Evolutionary conservation across 371 early-diverging fungal species (phyloP).

Genomic region (Haplosporangium sp.): DNA sequence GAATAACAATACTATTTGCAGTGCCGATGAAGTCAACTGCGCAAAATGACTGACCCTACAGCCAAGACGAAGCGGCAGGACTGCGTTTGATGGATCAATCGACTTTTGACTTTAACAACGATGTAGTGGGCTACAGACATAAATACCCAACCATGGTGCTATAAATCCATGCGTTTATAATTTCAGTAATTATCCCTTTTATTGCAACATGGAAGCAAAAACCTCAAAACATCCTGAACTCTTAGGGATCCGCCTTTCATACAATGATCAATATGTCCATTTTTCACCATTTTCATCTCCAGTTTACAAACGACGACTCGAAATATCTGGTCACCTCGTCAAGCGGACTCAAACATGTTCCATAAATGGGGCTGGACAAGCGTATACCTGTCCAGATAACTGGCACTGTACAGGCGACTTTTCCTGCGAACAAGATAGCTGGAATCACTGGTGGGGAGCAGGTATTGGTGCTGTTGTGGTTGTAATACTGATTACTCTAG

Average conservation of each 20-base stretch:
- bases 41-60: neutral
- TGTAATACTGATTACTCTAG: neutral
- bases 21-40: neutral
- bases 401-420: neutral
- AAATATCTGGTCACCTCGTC: neutral
- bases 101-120: no score
- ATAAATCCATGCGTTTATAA: neutral
- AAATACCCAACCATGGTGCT: no score
- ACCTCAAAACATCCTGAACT: neutral
- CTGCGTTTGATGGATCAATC: no score
- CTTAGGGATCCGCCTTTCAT: neutral
- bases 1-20: neutral
- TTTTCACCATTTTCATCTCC: neutral
- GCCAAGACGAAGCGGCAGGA: no score
- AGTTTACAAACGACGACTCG: neutral
- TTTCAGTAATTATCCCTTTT: no score
- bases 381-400: neutral
- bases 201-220: no score
- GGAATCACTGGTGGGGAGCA: slow-evolving; percentile 9
- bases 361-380: neutral
- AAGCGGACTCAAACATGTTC: neutral
- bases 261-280: neutral
- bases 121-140: no score
- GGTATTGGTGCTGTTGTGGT: neutral
- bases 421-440: neutral